Conservation (phyloP, 23 red algal genomes). For the Gracilaria vermiculophylla region DNA sequence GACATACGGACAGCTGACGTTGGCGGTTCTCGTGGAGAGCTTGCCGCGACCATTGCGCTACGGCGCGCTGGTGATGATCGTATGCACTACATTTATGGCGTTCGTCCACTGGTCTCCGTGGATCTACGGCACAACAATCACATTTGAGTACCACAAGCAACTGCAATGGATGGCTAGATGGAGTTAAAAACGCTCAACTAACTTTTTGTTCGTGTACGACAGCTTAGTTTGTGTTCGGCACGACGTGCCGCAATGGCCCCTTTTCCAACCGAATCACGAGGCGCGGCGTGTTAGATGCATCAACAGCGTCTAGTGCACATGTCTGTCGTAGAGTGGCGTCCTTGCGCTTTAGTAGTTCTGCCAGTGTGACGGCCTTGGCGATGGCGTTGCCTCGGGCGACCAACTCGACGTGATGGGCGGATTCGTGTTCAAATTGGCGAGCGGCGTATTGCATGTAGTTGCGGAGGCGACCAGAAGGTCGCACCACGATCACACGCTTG, state of each 20-base stretch:
- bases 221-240: neutral
- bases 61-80: neutral
- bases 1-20: constrained; percentile 61
- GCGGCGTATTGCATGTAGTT: constrained; percentile 13
- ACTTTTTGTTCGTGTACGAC: neutral
- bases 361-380: constrained; percentile 28
- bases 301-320: neutral
- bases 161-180: constrained; percentile 80
- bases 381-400: constrained; percentile 11
- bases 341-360: constrained; percentile 27
- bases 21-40: constrained; percentile 41
- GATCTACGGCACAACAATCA: constrained; percentile 69
- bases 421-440: neutral
- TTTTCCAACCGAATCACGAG: neutral
- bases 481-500: neutral
- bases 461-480: neutral
- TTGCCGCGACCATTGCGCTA: constrained; percentile 9
- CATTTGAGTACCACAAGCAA: neutral
- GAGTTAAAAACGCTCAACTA: constrained; percentile 31
- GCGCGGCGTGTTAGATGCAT: neutral
- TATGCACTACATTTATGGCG: constrained; percentile 12
- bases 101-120: constrained; percentile 88
- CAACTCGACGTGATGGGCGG: neutral
- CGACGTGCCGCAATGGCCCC: neutral
- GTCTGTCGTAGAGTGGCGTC: neutral